These are phyloP conservation scores for Monosporascus sp. DNA, from an alignment of 2,329 filamentous ascomycete genomes.

Conservation along the genomic window DNA sequence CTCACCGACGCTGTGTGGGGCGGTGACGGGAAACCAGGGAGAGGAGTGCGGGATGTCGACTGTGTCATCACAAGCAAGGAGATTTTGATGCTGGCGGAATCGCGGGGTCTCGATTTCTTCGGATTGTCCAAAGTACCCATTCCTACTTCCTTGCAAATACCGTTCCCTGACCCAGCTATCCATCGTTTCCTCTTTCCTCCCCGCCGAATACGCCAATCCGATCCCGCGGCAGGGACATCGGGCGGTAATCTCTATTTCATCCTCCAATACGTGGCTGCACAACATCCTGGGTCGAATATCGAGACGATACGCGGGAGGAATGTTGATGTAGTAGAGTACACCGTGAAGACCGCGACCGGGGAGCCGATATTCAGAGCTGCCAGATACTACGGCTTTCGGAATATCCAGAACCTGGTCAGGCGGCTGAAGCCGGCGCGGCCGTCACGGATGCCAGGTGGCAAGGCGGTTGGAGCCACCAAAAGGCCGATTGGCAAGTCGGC, in stretches of 20 bases:
- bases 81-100: conserved; percentile 81
- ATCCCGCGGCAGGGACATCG: conserved; percentile 66
- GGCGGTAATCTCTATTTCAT: conserved; percentile 87
- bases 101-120: conserved; percentile 73
- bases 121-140: conserved; percentile 57
- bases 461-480: conserved; percentile 50
- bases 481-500: conserved; percentile 45
- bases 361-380: conserved; percentile 70
- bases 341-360: conserved; percentile 52
- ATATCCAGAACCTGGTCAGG: conserved; percentile 97
- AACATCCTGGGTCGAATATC: conserved; percentile 67
- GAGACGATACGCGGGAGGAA: conserved; percentile 74
- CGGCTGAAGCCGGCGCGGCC: conserved; percentile 74
- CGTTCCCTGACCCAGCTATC: conserved; percentile 70
- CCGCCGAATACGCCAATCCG: conserved; percentile 35
- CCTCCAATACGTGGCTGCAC: conserved; percentile 66
- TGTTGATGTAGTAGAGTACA: conserved; percentile 83
- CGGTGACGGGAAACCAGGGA: conserved; percentile 39
- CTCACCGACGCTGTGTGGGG: conserved; percentile 77
- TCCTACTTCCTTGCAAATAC: conserved; percentile 35
- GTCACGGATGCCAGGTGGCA: conserved; percentile 76
- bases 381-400: conserved; percentile 94
- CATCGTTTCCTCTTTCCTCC: conserved; percentile 69
- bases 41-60: conserved; percentile 79
- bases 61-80: conserved; percentile 98